A percentile compares a stretch with the other conserved stretches of the same genome.
These are phyloP conservation scores for Dentipellis fragilis DNA, from an alignment of 768 basidiomycete genomes.

Conservation along the genomic window DNA sequence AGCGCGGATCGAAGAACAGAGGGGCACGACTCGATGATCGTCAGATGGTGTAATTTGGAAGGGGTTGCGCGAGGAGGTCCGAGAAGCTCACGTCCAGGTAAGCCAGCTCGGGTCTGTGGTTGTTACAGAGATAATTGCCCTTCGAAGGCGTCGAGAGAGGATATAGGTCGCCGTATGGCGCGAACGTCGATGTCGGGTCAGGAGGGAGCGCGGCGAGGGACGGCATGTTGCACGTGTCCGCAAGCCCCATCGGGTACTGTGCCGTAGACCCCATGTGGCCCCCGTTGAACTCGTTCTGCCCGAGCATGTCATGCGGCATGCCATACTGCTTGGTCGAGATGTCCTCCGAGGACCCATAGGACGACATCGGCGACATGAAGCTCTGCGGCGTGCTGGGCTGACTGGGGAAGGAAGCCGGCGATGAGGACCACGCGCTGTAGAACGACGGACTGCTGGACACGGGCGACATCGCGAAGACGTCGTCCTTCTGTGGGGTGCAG, in stretches of 20 bases:
- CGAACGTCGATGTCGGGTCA: not conserved
- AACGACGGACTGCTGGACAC: conserved; percentile 7
- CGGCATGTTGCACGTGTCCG: not conserved
- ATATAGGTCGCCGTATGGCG: not conserved
- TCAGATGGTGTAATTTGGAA: conserved; percentile 1
- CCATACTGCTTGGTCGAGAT: conserved; percentile 3
- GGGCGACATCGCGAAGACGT: not conserved
- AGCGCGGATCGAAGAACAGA: not conserved
- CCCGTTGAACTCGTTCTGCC: not conserved
- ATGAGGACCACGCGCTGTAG: conserved; percentile 4
- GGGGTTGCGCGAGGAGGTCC: not conserved
- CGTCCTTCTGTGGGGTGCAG: not conserved
- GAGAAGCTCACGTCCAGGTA: not conserved
- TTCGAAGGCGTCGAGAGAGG: not conserved
- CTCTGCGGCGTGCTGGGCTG: conserved; percentile 8
- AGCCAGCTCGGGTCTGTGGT: not conserved
- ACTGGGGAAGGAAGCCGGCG: conserved; percentile 5
- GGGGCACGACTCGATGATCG: not conserved
- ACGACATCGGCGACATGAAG: not conserved
- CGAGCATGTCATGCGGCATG: conserved; percentile 1
- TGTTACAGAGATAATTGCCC: not conserved
- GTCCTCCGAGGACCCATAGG: conserved; percentile 2
- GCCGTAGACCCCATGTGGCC: not conserved
- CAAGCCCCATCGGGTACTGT: not conserved
- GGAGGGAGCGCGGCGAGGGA: not conserved